phyloP scores from a whole-genome alignment of 140 eudicot species.

The Eryngium alpinum region DNA sequence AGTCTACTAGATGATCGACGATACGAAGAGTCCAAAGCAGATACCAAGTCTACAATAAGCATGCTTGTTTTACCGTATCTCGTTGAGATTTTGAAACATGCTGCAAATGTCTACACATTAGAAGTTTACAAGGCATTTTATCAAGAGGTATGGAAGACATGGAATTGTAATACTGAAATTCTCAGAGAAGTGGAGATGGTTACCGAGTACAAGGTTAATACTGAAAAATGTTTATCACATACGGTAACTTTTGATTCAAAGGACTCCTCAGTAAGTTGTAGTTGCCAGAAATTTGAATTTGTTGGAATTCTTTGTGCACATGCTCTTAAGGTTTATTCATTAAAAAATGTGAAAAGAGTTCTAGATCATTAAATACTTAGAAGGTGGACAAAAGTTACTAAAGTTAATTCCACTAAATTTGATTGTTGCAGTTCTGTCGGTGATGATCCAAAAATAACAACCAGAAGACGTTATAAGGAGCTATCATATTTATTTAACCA shows the following conservation, averaged over 20 bases:
- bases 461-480: not conserved
- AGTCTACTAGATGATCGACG: conserved; percentile 13
- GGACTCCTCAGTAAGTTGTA: not conserved
- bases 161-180: not conserved
- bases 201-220: not conserved
- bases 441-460: not conserved
- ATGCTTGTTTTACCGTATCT: not conserved
- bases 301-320: conserved; percentile 11
- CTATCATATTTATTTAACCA: not conserved
- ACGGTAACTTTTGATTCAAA: not conserved
- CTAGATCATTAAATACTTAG: not conserved
- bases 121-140: not conserved
- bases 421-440: not conserved
- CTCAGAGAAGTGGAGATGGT: not conserved
- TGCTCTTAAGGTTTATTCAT: not conserved
- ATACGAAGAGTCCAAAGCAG: not conserved
- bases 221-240: not conserved
- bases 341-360: not conserved
- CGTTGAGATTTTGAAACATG: not conserved
- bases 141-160: not conserved
- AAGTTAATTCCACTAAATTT: not conserved
- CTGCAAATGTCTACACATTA: not conserved
- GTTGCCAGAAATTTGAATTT: not conserved
- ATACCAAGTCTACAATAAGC: conserved; percentile 10
- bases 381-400: not conserved